These are phyloP conservation scores for Camelina laxa DNA, from an alignment of 345 rosid species.

Conservation along the genomic window DNA sequence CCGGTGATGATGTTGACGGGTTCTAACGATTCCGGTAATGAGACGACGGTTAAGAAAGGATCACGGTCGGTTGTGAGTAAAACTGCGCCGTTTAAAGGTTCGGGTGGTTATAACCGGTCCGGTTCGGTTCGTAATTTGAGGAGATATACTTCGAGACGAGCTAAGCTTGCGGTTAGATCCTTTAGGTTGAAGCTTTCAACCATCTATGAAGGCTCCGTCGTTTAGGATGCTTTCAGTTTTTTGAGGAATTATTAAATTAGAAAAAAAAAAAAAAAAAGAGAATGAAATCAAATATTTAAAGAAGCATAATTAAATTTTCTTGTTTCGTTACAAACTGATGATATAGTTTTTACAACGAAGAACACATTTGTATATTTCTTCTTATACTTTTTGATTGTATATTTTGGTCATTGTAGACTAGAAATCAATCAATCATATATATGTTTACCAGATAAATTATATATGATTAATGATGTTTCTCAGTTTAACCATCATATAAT, in stretches of 20 bases:
- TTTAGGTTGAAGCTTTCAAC: slow-evolving; percentile 71
- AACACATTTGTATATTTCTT: slow-evolving; percentile 22
- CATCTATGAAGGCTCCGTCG: slow-evolving; percentile 70
- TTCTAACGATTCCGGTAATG: slow-evolving; percentile 31
- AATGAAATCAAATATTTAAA: background rate
- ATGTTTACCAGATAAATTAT: background rate
- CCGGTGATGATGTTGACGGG: slow-evolving; percentile 51
- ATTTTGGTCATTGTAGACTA: slow-evolving; percentile 5
- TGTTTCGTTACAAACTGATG: slow-evolving; percentile 2
- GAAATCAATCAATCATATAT: background rate
- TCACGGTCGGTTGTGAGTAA: slow-evolving; percentile 5
- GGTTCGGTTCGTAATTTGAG: slow-evolving; percentile 61
- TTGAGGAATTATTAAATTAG: slow-evolving; percentile 10
- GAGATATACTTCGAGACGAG: slow-evolving; percentile 64
- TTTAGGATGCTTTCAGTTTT: slow-evolving; percentile 32
- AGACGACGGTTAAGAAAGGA: slow-evolving; percentile 7
- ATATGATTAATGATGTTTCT: slow-evolving; percentile 5
- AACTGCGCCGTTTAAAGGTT: slow-evolving; percentile 24
- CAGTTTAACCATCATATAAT: background rate
- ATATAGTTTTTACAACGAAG: background rate
- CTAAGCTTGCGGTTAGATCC: slow-evolving; percentile 77
- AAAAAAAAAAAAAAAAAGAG: no score
- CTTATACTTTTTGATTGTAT: background rate
- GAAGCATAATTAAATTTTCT: background rate
- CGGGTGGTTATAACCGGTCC: slow-evolving; percentile 52